Evolutionary conservation across 441 rosid species (phyloP), one percentile per base, ranked within the genome.

Genomic region (Erysimum cheiri): DNA sequence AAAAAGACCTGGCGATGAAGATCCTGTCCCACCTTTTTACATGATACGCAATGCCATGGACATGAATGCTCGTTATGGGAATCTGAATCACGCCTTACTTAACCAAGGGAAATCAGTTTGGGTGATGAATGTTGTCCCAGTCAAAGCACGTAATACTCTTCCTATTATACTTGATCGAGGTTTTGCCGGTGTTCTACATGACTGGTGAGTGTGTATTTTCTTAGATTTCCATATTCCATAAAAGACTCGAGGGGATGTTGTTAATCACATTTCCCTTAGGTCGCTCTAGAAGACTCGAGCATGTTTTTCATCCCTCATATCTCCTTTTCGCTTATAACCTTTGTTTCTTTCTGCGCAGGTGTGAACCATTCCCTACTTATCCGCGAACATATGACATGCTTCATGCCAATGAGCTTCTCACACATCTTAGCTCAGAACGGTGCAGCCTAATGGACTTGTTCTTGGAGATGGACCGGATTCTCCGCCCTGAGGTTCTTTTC

Each of bases 1-100:
- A 29, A 92, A 92, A 76, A 88, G 98, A 78, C 98, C 96, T 3
- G 98, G 97, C 0, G 97, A 93, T 81, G 97, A 93, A 83, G 98
- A 90, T 73, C 98, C 98, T 11, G 67, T 86, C 49, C 97, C 97
- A 60, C 98, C 98, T 40, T 90, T 83, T 76, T 84, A 90, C 81
- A 90, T 93, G 97, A 71, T 93, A 66, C 96, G 97, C 60, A 93
- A 90, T 72, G 96, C 85, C 60, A 88, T 92, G 96, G 98, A 90
- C 85, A 88, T 92, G 98, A 92, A 86, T 83, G 96, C 97, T 76
- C 90, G 75, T 67, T 91, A 80, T 69, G 98, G 97, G 64, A 89
- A 88, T 55, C 72, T 93, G 52, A 89, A 87, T 83, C 77, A 77
- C 71, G 98, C 96, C 17, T 85, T 88, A 41, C 69, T 84, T 62